Percentiles rank a stretch among this genome's conserved stretches.
These are phyloP conservation scores for Lasiodiplodia theobromae DNA, from an alignment of 2,329 filamentous ascomycete genomes.

Conservation along the genomic window DNA sequence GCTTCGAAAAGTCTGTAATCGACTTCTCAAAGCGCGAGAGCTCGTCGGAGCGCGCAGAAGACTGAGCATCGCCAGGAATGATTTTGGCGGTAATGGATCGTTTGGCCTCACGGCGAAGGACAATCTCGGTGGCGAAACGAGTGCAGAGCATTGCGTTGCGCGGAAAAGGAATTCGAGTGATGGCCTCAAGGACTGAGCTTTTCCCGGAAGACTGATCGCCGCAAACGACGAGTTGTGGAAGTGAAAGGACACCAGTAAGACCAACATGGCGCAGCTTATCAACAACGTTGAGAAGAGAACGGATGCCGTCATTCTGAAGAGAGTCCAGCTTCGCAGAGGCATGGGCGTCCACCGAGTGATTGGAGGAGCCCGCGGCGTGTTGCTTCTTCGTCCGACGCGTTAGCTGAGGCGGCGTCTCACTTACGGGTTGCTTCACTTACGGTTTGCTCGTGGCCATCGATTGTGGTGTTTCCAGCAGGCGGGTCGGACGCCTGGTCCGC, in stretches of 20 bases:
- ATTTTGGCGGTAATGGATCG: conserved; percentile 34
- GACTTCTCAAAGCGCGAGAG: too few relatives aligned
- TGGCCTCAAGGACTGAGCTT: conserved; percentile 63
- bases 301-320: background rate
- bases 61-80: too few relatives aligned
- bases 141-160: conserved; percentile 50
- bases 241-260: background rate
- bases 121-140: conserved; percentile 56
- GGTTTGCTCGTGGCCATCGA: too few relatives aligned
- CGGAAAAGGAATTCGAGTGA: conserved; percentile 50
- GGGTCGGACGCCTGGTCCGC: too few relatives aligned
- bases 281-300: background rate
- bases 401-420: too few relatives aligned
- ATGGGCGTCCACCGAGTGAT: accelerated
- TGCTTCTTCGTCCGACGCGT: too few relatives aligned
- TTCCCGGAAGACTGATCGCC: conserved; percentile 89
- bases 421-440: too few relatives aligned
- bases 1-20: too few relatives aligned
- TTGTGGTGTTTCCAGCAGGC: too few relatives aligned
- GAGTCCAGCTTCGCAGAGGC: background rate
- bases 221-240: conserved; percentile 74
- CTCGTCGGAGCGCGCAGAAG: too few relatives aligned
- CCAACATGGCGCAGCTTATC: background rate
- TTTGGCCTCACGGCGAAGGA: conserved; percentile 43
- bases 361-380: too few relatives aligned